Evolutionary conservation across 768 basidiomycete species (phyloP).

Genomic region (Boletellus ananiceps): DNA sequence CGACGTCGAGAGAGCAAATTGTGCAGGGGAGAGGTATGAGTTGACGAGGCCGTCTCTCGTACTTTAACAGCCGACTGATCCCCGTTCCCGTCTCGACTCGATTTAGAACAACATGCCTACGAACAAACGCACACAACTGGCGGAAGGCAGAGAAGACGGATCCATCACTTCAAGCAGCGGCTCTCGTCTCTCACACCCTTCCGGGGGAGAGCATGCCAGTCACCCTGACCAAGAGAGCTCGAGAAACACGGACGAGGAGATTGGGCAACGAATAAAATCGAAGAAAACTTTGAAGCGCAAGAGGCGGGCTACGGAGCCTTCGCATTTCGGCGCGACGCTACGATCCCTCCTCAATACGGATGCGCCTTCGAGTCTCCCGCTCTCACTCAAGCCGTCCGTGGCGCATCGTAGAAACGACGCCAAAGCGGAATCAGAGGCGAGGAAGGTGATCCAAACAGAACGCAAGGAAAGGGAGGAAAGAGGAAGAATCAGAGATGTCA

Average conservation of each 20-base stretch:
- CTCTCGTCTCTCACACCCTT: constrained; percentile 8
- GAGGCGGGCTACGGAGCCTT: constrained; percentile 69
- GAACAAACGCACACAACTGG: constrained; percentile 50
- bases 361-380: constrained; percentile 62
- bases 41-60: neutral
- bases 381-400: constrained; percentile 76
- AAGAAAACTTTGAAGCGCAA: constrained; percentile 80
- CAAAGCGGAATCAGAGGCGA: constrained; percentile 68
- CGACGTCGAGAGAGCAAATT: constrained; percentile 1
- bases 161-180: constrained; percentile 6
- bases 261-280: constrained; percentile 60
- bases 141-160: constrained; percentile 17
- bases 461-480: constrained; percentile 72
- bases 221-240: constrained; percentile 24
- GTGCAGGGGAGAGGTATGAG: neutral
- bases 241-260: constrained; percentile 61
- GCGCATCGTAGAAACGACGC: constrained; percentile 66
- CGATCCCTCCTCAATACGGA: constrained; percentile 69
- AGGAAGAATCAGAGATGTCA: constrained; percentile 61
- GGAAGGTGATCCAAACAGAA: constrained; percentile 65
- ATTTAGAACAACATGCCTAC: constrained; percentile 40
- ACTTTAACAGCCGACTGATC: neutral
- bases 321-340: constrained; percentile 70
- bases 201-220: constrained; percentile 7
- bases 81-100: neutral